A percentile compares a stretch with the other conserved stretches of the same genome.
phyloP scores from a whole-genome alignment of 1,139 yeast genomes.

The Petasospora rhodanensis region DNA sequence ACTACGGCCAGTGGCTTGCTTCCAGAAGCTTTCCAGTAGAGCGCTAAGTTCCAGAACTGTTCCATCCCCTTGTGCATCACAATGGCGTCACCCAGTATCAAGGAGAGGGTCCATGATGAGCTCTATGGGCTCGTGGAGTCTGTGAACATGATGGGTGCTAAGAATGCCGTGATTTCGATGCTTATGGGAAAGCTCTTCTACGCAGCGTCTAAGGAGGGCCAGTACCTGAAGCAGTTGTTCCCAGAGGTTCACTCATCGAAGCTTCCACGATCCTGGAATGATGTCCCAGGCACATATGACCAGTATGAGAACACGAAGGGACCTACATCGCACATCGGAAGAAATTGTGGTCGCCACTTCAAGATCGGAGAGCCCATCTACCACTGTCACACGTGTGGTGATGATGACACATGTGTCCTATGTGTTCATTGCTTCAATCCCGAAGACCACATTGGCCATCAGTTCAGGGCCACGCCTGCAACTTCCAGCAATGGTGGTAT shows the following conservation, averaged over 20 bases:
- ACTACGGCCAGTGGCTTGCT: too few relatives aligned
- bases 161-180: not conserved
- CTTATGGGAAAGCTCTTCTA: conserved; percentile 10
- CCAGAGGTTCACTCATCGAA: conserved; percentile 4
- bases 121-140: not conserved
- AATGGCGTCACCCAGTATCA: not conserved
- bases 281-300: conserved; percentile 1
- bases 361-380: conserved; percentile 59
- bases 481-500: conserved; percentile 50
- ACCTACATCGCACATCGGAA: conserved; percentile 36
- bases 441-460: conserved; percentile 61
- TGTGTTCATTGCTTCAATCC: conserved; percentile 68
- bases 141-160: not conserved
- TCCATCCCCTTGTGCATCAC: not conserved
- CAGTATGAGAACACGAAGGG: conserved; percentile 7
- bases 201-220: conserved; percentile 14
- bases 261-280: conserved; percentile 7
- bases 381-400: conserved; percentile 64
- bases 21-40: too few relatives aligned
- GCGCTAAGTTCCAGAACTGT: too few relatives aligned
- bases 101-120: not conserved
- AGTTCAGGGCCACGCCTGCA: conserved; percentile 50
- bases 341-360: conserved; percentile 63
- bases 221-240: conserved; percentile 7
- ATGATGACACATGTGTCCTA: conserved; percentile 70